phyloP scores from a whole-genome alignment of 768 basidiomycete genomes.

The Boletellus sp. region DNA sequence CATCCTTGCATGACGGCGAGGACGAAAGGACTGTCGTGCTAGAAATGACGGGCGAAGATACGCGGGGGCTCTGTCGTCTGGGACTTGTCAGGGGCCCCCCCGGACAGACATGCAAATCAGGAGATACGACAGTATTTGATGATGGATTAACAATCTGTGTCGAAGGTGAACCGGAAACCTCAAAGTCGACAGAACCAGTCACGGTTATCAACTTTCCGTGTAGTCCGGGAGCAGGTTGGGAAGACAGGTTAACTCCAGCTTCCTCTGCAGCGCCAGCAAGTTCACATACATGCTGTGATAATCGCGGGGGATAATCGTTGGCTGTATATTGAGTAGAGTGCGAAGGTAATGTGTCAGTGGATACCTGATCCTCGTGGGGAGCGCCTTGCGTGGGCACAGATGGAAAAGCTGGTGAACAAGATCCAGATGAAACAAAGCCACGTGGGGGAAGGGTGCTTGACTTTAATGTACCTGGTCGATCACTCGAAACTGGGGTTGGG shows the following conservation, averaged over 20 bases:
- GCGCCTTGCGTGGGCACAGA: conserved; percentile 1
- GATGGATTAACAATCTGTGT: conserved; percentile 6
- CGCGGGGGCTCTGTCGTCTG: conserved; percentile 35
- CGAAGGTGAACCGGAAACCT: not conserved
- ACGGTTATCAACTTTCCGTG: conserved; percentile 2
- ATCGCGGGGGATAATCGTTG: conserved; percentile 23
- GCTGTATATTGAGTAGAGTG: conserved; percentile 9
- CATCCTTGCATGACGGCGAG: conserved; percentile 20
- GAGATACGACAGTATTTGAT: not conserved
- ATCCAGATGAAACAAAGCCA: conserved; percentile 43
- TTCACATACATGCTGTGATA: conserved; percentile 16
- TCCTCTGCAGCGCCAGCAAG: conserved; percentile 1
- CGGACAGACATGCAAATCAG: not conserved
- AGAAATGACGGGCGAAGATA: conserved; percentile 10
- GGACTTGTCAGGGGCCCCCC: conserved; percentile 35
- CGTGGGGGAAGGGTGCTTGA: conserved; percentile 16
- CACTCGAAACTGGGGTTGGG: not conserved
- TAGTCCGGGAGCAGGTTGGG: not conserved
- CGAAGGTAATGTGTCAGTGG: conserved; percentile 5
- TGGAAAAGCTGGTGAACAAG: conserved; percentile 32
- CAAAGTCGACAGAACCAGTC: not conserved
- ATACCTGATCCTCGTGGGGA: not conserved
- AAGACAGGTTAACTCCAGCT: conserved; percentile 4
- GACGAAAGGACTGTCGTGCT: conserved; percentile 16
- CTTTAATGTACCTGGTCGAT: conserved; percentile 1